phyloP scores from a whole-genome alignment of 495 filamentous ascomycete genomes.

The Bacidia gigantensis region DNA sequence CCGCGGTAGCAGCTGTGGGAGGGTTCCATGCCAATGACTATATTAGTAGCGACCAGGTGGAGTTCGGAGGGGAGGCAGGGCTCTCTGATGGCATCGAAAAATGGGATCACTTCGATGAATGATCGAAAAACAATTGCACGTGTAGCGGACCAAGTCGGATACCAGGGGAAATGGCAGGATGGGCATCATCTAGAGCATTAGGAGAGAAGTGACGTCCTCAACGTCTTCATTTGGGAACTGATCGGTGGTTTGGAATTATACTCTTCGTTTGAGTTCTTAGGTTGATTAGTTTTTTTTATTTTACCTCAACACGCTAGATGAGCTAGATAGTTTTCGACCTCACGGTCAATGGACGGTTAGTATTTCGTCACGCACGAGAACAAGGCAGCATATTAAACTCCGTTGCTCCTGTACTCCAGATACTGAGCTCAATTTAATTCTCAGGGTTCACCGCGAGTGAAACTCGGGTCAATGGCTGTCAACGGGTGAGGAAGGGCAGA shows the following conservation, averaged over 20 bases:
- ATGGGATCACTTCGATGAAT: slow-evolving; percentile 5
- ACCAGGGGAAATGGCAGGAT: too few relatives aligned
- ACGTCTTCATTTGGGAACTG: neutral
- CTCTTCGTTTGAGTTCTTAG: too few relatives aligned
- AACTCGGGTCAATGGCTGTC: neutral
- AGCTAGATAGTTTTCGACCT: neutral
- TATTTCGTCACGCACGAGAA: too few relatives aligned
- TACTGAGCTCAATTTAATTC: neutral
- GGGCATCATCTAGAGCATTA: too few relatives aligned
- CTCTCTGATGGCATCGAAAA: slow-evolving; percentile 4
- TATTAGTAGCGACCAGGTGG: neutral
- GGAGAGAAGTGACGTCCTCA: too few relatives aligned
- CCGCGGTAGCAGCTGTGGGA: neutral
- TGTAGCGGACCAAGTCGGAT: too few relatives aligned
- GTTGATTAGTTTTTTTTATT: neutral
- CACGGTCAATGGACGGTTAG: neutral
- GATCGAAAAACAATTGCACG: too few relatives aligned
- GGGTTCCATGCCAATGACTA: slow-evolving; percentile 4
- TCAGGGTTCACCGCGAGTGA: neutral
- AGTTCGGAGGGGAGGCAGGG: slow-evolving; percentile 6
- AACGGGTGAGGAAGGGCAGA: neutral
- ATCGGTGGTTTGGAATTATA: neutral
- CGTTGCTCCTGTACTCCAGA: too few relatives aligned
- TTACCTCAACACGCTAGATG: neutral
- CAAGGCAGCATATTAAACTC: too few relatives aligned